Percentiles rank a stretch among this genome's conserved stretches.
These are phyloP conservation scores for Phytopythium ostracodes DNA, from an alignment of 352 stramenopile genomes.

Conservation along the genomic window DNA sequence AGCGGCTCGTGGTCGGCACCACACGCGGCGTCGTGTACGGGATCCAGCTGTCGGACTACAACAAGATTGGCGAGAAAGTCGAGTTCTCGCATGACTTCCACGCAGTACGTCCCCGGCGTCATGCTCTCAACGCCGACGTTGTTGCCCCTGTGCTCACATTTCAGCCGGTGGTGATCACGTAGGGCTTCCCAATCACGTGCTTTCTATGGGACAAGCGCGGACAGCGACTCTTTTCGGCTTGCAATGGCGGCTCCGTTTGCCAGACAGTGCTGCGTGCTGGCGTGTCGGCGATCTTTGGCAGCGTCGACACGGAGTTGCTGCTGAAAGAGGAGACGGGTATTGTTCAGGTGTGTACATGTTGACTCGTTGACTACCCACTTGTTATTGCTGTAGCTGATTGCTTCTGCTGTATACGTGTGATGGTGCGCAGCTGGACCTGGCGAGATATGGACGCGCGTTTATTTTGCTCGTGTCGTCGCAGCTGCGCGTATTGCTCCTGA, in stretches of 20 bases:
- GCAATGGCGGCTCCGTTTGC: constrained; percentile 70
- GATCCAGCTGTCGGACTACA: constrained; percentile 77
- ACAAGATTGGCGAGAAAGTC: constrained; percentile 85
- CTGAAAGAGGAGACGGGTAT: constrained; percentile 85
- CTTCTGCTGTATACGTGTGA: background rate
- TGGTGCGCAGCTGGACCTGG: constrained; percentile 49
- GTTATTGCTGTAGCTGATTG: background rate
- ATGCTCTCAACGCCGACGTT: background rate
- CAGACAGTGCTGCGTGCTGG: constrained; percentile 74
- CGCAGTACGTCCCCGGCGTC: constrained; percentile 16
- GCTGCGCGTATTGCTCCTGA: constrained; percentile 71
- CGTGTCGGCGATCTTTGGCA: constrained; percentile 83
- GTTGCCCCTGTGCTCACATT: background rate
- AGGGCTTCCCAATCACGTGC: constrained; percentile 75
- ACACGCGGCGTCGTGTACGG: constrained; percentile 78
- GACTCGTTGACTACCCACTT: background rate
- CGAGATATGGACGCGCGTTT: constrained; percentile 43
- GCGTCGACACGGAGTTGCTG: constrained; percentile 73
- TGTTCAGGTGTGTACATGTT: constrained; percentile 51
- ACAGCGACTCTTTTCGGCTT: constrained; percentile 75
- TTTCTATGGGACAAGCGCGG: constrained; percentile 78
- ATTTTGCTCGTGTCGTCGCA: constrained; percentile 85
- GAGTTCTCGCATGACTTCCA: constrained; percentile 89
- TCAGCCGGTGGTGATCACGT: background rate
- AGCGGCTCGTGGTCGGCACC: constrained; percentile 76